phyloP scores from a whole-genome alignment of 495 filamentous ascomycete species.

The Penicillium coffeae region DNA sequence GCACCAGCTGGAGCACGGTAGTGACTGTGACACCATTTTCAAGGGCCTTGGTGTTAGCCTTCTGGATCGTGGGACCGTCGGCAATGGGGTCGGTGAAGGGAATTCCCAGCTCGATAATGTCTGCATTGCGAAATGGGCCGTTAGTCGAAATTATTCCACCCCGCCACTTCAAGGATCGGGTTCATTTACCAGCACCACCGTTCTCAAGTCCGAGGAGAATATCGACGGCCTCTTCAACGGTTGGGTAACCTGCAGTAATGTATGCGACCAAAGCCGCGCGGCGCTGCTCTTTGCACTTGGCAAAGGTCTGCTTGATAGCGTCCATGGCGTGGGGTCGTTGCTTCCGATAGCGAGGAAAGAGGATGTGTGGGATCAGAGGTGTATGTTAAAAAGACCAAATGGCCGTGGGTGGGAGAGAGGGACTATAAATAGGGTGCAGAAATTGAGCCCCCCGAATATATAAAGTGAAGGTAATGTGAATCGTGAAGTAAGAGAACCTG shows the following conservation, averaged over 20 bases:
- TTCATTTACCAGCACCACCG: constrained; percentile 76
- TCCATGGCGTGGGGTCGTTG: constrained; percentile 52
- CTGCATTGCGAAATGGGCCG: constrained; percentile 15
- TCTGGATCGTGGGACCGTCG: constrained; percentile 92
- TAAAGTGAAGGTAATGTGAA: constrained; percentile 1
- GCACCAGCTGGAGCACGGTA: constrained; percentile 72
- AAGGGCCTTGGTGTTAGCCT: constrained; percentile 82
- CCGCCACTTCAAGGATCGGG: constrained; percentile 2
- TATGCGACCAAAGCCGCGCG: constrained; percentile 83
- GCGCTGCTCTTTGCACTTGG: constrained; percentile 71
- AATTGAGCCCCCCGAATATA: not conserved
- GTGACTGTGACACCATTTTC: constrained; percentile 81
- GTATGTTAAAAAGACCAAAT: not conserved
- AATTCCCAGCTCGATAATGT: constrained; percentile 56
- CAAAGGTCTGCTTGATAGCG: constrained; percentile 79
- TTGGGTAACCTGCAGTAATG: constrained; percentile 92
- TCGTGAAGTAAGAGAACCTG: no score
- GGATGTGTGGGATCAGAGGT: not conserved
- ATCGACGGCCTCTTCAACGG: constrained; percentile 72
- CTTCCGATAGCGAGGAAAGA: not conserved
- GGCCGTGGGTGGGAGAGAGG: constrained; percentile 15
- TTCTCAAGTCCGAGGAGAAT: constrained; percentile 86
- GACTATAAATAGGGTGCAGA: constrained; percentile 9
- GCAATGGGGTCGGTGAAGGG: constrained; percentile 98
- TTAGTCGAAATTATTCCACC: constrained; percentile 1